Percentiles rank a stretch among this genome's conserved stretches.
Conservation (phyloP, 192 early-diverging fungal genomes). For the Podila verticillata region DNA sequence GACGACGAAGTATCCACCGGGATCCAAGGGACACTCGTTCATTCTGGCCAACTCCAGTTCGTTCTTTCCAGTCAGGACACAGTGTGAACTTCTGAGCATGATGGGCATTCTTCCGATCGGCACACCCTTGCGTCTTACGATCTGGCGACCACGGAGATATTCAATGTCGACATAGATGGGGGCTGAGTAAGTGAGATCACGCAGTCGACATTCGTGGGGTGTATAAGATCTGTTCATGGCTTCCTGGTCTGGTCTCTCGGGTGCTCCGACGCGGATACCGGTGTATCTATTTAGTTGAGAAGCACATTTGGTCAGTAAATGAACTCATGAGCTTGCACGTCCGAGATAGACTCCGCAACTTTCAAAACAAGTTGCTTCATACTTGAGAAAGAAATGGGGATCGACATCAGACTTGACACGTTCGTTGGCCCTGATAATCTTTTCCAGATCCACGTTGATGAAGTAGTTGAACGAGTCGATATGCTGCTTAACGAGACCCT, state of each 20-base stretch:
- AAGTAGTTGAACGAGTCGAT: slow-evolving; percentile 99
- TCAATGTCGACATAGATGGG: slow-evolving; percentile 93
- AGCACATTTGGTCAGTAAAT: not conserved
- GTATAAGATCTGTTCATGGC: slow-evolving; percentile 79
- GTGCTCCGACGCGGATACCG: slow-evolving; percentile 86
- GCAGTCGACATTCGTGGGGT: slow-evolving; percentile 95
- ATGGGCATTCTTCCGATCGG: slow-evolving; percentile 95
- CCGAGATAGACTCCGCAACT: not conserved
- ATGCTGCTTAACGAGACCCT: slow-evolving; percentile 98
- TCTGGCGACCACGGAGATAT: slow-evolving; percentile 85
- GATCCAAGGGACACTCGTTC: slow-evolving; percentile 96
- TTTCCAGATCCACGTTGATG: slow-evolving; percentile 92
- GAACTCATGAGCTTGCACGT: not conserved
- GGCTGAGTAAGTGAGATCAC: slow-evolving; percentile 95
- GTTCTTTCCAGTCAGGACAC: slow-evolving; percentile 79
- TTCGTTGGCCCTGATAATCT: slow-evolving; percentile 93
- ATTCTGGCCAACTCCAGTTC: slow-evolving; percentile 87
- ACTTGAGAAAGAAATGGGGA: slow-evolving; percentile 92
- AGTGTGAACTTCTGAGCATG: slow-evolving; percentile 91
- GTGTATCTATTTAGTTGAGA: slow-evolving; percentile 68
- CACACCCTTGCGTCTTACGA: slow-evolving; percentile 83
- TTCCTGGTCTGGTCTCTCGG: slow-evolving; percentile 80
- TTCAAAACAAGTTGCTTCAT: not conserved
- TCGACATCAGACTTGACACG: slow-evolving; percentile 93
- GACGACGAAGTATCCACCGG: slow-evolving; percentile 97